phyloP scores from a whole-genome alignment of 257 asterid genomes.

The Nicotiana noctiflora region DNA sequence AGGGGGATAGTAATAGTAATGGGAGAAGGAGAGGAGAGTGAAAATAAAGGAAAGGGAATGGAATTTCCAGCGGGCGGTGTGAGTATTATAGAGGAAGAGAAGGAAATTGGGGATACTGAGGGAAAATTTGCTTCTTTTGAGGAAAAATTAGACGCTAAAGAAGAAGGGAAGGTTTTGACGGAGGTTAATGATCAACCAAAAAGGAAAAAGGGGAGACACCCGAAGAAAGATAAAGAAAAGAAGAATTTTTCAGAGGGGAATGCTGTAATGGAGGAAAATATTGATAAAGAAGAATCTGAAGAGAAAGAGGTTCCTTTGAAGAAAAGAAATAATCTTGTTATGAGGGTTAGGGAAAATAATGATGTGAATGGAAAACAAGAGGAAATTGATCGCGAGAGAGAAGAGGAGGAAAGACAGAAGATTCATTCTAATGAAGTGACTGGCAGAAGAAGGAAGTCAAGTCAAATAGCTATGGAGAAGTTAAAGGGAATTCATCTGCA shows the following conservation, averaged over 20 bases:
- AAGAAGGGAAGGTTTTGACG: background rate
- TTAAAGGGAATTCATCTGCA: too few relatives aligned
- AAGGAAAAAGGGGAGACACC: background rate
- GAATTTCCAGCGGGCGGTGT: background rate
- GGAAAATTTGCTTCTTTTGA: too few relatives aligned
- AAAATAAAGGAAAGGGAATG: background rate
- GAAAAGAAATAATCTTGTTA: background rate
- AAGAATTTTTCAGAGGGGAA: too few relatives aligned
- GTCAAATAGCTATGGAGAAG: background rate
- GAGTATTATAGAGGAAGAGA: background rate
- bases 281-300: background rate
- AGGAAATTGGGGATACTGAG: background rate
- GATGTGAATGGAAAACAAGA: background rate
- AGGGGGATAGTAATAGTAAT: background rate
- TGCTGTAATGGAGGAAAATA: background rate
- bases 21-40: background rate
- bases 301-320: background rate
- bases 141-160: background rate
- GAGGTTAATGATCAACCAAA: background rate
- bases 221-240: background rate
- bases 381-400: background rate
- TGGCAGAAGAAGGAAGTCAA: background rate
- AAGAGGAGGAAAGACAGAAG: background rate
- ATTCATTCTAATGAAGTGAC: background rate
- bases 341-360: background rate